Evolutionary conservation across 495 filamentous ascomycete species (phyloP), one percentile per base, ranked within the genome.

Genomic region (Podospora pseudoanserina): DNA sequence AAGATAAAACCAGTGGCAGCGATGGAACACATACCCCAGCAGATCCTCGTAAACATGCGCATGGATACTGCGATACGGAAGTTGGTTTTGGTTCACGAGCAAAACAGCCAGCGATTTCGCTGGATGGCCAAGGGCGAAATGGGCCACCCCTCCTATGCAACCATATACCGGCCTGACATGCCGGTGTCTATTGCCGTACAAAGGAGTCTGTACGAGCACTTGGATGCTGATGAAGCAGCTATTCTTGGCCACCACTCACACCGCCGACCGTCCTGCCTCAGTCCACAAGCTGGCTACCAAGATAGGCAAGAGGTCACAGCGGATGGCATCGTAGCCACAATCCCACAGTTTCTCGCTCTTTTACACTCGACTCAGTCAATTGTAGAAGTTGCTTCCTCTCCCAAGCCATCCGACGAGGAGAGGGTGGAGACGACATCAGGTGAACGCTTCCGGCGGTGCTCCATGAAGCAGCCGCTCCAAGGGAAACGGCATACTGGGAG

Each of bases 11-110:
- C 71, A 4, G 58, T 72, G 9, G 65, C 65, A 4, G 67, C 67
- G 0, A 70, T 72, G 71, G 71, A 72, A 57, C 67, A 67, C 39
- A 66, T 72, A 20, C 71, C 71, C 3, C 66, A 60, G 44, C 60
- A 64, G 34, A 34, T 70, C 0, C 55, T 72, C 15, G 57, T 66
- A 0, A 56, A 61, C 11, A 66, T 72, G 62, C 67, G 71, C 1
- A 28, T 64, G 2, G 68, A 72, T 23, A 18, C 34, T 15, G 53
- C 57, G 2, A 15, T 72, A 3, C 63, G 63, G 13, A 72, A 72
- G 54, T 30, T 59, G 13, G 68, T 72, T 15, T 53, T 68, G 15
- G 39, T 32, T 23, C 61, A 69, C 28, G 30, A 30, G 1, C 5
- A 5, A n/a, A 18, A 2, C 15, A 53, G 26, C 0, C 44, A 32